phyloP scores from a whole-genome alignment of 495 filamentous ascomycete genomes.

The Xylaria palmicola region DNA sequence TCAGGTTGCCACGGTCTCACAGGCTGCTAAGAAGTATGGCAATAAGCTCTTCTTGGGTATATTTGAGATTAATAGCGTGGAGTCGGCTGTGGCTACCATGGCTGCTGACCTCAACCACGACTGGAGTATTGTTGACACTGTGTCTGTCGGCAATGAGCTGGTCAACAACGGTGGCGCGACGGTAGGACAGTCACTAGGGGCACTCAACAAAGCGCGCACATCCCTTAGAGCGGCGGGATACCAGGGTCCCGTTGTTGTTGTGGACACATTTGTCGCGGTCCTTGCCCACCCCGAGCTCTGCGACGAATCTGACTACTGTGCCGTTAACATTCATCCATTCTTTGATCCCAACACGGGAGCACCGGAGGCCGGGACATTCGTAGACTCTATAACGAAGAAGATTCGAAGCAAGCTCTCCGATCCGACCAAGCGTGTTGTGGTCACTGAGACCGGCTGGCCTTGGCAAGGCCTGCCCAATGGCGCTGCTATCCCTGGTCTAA shows the following conservation, averaged over 20 bases:
- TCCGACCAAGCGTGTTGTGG: constrained; percentile 38
- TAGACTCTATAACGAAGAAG: constrained; percentile 53
- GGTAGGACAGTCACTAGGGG: constrained; percentile 50
- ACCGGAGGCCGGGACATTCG: constrained; percentile 61
- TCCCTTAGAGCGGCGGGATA: constrained; percentile 64
- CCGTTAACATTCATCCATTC: constrained; percentile 81
- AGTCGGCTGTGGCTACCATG: constrained; percentile 52
- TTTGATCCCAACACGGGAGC: constrained; percentile 65
- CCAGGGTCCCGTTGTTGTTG: constrained; percentile 69
- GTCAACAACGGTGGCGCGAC: constrained; percentile 62
- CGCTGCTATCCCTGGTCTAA: constrained; percentile 58
- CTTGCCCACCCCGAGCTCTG: constrained; percentile 68
- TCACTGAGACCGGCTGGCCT: constrained; percentile 87
- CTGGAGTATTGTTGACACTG: constrained; percentile 66
- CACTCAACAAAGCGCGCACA: constrained; percentile 55
- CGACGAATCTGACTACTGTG: constrained; percentile 70
- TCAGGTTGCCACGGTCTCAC: constrained; percentile 60
- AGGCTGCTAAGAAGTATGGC: constrained; percentile 55
- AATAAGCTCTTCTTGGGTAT: constrained; percentile 74
- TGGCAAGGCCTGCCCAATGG: constrained; percentile 61
- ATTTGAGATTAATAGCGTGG: constrained; percentile 60
- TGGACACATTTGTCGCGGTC: constrained; percentile 72
- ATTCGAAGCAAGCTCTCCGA: constrained; percentile 35
- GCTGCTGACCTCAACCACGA: constrained; percentile 49
- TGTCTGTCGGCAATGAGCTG: constrained; percentile 79